Evolutionary conservation across 208 protist genomes (phyloP), one percentile per base, ranked within the genome.

Genomic region (Acanthamoeba royreba): DNA sequence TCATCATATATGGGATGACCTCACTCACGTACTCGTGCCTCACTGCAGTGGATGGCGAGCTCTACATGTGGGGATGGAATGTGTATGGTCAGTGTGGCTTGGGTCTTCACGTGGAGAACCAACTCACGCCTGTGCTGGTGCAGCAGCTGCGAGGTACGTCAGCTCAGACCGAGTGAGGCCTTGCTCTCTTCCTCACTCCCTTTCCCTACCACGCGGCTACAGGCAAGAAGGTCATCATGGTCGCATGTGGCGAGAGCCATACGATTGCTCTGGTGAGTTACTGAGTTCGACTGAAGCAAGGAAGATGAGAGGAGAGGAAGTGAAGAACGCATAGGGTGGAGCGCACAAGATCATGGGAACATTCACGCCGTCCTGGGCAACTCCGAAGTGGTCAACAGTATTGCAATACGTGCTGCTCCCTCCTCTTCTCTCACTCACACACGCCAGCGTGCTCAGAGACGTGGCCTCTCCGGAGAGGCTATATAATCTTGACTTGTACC

Each of bases 61-160:
- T 89, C 33, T 89, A 89, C 81, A 58, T 66, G 45, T 89, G 81
- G 81, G 81, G 81, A 2, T 89, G 81, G 81, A 89, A 89, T 25
- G 46, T 42, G 8, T 89, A 89, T 22, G 81, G 81, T 13, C 81
- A 89, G 81, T 89, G 81, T 22, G 81, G 81, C 3, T 40, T 89
- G n/a, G 49, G 81, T 1, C 19, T 46, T 7, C 15, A 58, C 22
- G 49, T 46, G 53, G 81, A 89, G 11, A 89, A 89, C 25, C 81
- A 89, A 19, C 49, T 89, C 28, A 89, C 53, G 0, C 81, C 81
- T 9, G 49, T 66, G 0, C 5, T 89, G 19, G 81, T 89, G n/a
- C 38, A 35, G 25, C 46, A 89, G 8, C 81, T 89, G 8, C 45
- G 25, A 46, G 49, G 53, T 83, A 79, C 5, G n/a, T 72, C 69